Percentiles rank a stretch among this genome's conserved stretches.
Conservation (phyloP, 2,329 filamentous ascomycete species). For the Colletotrichum sp. region DNA sequence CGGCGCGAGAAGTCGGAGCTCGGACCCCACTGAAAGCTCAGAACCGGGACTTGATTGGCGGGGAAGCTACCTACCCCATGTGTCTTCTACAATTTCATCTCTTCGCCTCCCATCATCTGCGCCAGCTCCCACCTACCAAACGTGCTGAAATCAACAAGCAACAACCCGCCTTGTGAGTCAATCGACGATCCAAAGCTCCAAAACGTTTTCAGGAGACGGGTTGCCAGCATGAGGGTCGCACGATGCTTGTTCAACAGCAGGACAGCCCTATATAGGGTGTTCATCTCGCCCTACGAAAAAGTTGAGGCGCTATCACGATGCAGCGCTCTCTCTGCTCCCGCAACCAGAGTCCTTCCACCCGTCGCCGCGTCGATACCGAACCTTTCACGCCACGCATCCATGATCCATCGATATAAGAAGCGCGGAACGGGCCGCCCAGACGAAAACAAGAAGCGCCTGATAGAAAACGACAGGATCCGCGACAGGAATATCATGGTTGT, state of each 20-base stretch:
- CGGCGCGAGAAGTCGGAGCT: conserved; percentile 1
- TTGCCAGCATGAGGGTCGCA: conserved; percentile 40
- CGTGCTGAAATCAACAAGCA: neutral
- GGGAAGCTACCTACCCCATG: neutral
- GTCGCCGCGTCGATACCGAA: neutral
- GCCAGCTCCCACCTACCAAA: neutral
- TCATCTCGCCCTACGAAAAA: conserved; percentile 42
- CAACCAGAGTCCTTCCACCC: neutral
- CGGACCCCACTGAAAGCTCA: conserved; percentile 17
- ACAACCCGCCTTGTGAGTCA: neutral
- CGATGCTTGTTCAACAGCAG: conserved; percentile 48
- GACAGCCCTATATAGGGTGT: conserved; percentile 51
- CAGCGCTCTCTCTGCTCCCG: conserved; percentile 16
- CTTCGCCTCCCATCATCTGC: neutral
- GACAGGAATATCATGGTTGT: conserved; percentile 47
- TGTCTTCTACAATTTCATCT: neutral
- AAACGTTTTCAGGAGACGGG: neutral
- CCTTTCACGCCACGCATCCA: neutral
- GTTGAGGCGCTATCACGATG: conserved; percentile 28
- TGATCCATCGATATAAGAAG: neutral
- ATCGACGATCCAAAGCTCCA: neutral
- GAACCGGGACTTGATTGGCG: conserved; percentile 5
- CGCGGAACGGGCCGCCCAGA: neutral
- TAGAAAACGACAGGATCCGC: conserved; percentile 48
- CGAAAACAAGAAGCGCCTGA: neutral